Conservation (phyloP, 1,139 yeast species). For the Geotrichum phurueaensis region DNA sequence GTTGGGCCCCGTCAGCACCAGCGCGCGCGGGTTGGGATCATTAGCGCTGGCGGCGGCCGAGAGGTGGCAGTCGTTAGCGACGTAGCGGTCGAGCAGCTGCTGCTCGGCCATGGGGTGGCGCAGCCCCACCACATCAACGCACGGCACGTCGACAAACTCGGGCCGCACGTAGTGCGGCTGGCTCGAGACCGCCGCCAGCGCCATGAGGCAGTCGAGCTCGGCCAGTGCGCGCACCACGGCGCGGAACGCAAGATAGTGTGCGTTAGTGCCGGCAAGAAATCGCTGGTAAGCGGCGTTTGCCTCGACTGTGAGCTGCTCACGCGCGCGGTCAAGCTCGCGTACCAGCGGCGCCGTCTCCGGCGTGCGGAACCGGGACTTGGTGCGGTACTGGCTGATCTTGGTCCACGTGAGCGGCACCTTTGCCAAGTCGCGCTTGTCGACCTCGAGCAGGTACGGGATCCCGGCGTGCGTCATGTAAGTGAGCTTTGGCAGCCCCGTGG, state of each 20-base stretch:
- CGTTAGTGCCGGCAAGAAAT: slow-evolving; percentile 44
- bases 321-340: slow-evolving; percentile 53
- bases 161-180: slow-evolving; percentile 54
- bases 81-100: slow-evolving; percentile 43
- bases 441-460: slow-evolving; percentile 69
- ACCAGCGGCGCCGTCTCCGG: slow-evolving; percentile 50
- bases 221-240: slow-evolving; percentile 50
- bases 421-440: slow-evolving; percentile 53
- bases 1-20: slow-evolving; percentile 68
- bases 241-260: slow-evolving; percentile 48
- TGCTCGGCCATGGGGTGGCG: slow-evolving; percentile 79
- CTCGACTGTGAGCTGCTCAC: slow-evolving; percentile 50
- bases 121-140: slow-evolving; percentile 51
- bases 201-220: slow-evolving; percentile 64
- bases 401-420: slow-evolving; percentile 69
- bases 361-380: slow-evolving; percentile 67
- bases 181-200: slow-evolving; percentile 60
- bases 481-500: slow-evolving; percentile 54
- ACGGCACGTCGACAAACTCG: slow-evolving; percentile 45
- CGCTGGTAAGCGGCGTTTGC: slow-evolving; percentile 52
- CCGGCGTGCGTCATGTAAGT: slow-evolving; percentile 53
- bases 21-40: slow-evolving; percentile 30
- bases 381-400: slow-evolving; percentile 64
- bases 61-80: slow-evolving; percentile 64
- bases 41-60: slow-evolving; percentile 17